Percentiles rank a stretch among this genome's conserved stretches.
phyloP scores from a whole-genome alignment of 768 basidiomycete genomes.

The Polyporus arcularius region DNA sequence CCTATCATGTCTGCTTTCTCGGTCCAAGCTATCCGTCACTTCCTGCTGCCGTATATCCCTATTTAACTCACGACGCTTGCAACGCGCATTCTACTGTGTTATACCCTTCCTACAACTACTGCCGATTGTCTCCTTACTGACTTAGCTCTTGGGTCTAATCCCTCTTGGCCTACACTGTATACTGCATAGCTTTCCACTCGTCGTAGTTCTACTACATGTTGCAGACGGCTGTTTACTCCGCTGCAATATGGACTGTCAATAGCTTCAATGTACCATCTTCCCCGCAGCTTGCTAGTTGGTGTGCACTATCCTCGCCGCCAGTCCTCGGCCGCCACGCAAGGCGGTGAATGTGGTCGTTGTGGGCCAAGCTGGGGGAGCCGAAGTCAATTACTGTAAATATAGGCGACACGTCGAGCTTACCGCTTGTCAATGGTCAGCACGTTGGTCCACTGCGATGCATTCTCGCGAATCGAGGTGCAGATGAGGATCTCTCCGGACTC shows the following conservation, averaged over 20 bases:
- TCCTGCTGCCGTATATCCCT: slow-evolving; percentile 42
- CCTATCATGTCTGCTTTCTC: slow-evolving; percentile 51
- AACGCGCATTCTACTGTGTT: slow-evolving; percentile 51
- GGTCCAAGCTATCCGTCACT: slow-evolving; percentile 31
- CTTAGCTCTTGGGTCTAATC: slow-evolving; percentile 42
- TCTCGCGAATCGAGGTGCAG: slow-evolving; percentile 42
- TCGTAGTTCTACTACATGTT: slow-evolving; percentile 33
- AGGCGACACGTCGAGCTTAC: slow-evolving; percentile 39
- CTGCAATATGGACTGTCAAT: slow-evolving; percentile 57
- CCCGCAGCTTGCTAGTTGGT: slow-evolving; percentile 80
- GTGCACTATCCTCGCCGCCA: slow-evolving; percentile 25
- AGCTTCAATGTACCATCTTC: slow-evolving; percentile 92
- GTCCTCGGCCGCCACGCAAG: slow-evolving; percentile 73
- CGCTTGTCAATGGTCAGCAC: slow-evolving; percentile 47
- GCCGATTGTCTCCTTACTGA: slow-evolving; percentile 65
- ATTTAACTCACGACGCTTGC: slow-evolving; percentile 44
- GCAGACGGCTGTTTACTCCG: slow-evolving; percentile 47
- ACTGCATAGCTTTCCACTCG: slow-evolving; percentile 43
- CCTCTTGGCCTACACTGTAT: slow-evolving; percentile 66
- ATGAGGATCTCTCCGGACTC: slow-evolving; percentile 79
- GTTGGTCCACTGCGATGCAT: slow-evolving; percentile 47
- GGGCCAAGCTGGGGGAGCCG: slow-evolving; percentile 53
- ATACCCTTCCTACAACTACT: slow-evolving; percentile 66
- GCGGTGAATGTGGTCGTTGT: slow-evolving; percentile 77
- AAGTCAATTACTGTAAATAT: slow-evolving; percentile 12